Base-by-base conservation (phyloP, 352 stramenopile genomes). In the Phytophthora sp. region DNA sequence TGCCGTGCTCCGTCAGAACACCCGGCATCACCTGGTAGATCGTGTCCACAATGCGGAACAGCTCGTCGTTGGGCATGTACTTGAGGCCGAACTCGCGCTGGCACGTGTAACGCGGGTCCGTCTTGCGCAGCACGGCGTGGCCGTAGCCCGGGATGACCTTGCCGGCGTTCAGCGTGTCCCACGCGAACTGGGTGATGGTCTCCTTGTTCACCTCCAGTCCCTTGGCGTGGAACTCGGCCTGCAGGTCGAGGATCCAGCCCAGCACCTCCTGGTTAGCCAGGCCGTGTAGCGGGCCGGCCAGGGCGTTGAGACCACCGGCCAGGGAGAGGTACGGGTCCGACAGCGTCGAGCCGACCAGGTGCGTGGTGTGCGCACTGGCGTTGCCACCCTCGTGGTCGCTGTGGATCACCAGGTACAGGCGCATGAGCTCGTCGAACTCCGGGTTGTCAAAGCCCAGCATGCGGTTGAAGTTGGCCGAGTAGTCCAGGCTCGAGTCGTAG, bases 361-460 rank as follows among this genome's bases (percentile, higher is more conserved):
- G 97, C 58, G 97, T 99, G 44, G 97, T 96, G 87, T 99, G 97
- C 4, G 97, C 97, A 37, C 90, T 98, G 50, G 97, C 97, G 80
- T 99, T 99, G 64, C 97, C 97, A 66, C 97, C 97, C 74, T 99
- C 97, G 85, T 99, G 97, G 87, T 99, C 97, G 54, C 94, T 98
- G 90, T 99, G 97, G 76, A 99, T 99, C 70, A 98, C 97, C 34
- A 99, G 83, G 84, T 99, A 99, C 46, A 99, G 85, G 65, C 97
- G 92, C 97, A 99, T 99, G 39, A 99, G 86, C 83, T 99, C 97
- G 76, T 99, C 97, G 75, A 99, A 99, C 55, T 92, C 87, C 8
- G 92, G 76, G 83, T 94, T 88, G 61, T 99, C 84, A 63, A 99
- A 99, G 58, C 97, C 97, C 60, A 99, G 87, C 96, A 99, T 99